Conservation (phyloP, 2,329 filamentous ascomycete species). For the Hirsutella thompsonii region DNA sequence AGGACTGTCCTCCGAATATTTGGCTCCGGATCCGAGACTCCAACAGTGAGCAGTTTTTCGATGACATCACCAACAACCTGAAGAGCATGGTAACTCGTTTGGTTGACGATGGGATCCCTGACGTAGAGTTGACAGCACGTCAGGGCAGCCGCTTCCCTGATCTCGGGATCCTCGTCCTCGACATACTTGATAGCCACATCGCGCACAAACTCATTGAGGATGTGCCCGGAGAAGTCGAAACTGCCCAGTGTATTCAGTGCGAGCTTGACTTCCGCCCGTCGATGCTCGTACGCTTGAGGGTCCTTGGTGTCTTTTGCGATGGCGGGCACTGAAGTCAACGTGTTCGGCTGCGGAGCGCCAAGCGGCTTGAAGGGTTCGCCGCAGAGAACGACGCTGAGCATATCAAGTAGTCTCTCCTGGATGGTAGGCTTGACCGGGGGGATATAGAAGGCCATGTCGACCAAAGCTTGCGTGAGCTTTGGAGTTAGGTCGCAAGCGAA, state of each 20-base stretch:
- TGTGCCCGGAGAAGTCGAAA: constrained; percentile 87
- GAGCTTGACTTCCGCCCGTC: constrained; percentile 79
- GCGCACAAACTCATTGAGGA: constrained; percentile 95
- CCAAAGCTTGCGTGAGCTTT: constrained; percentile 85
- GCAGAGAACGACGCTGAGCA: constrained; percentile 87
- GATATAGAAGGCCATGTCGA: constrained; percentile 98
- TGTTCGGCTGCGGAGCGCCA: constrained; percentile 74
- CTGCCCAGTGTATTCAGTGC: constrained; percentile 93
- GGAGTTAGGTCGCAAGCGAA: constrained; percentile 93
- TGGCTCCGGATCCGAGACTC: constrained; percentile 81
- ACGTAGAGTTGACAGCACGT: constrained; percentile 98
- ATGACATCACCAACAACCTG: constrained; percentile 98
- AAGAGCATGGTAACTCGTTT: constrained; percentile 92
- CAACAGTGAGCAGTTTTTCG: constrained; percentile 88
- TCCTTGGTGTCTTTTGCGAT: constrained; percentile 83
- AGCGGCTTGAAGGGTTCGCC: constrained; percentile 86
- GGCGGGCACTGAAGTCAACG: constrained; percentile 67
- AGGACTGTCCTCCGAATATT: constrained; percentile 84
- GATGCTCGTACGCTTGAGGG: constrained; percentile 63
- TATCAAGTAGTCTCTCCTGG: constrained; percentile 84
- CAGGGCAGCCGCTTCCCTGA: constrained; percentile 83
- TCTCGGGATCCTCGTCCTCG: constrained; percentile 87
- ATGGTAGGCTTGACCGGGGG: constrained; percentile 87
- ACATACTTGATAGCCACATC: constrained; percentile 98
- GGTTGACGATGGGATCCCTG: constrained; percentile 91